phyloP scores from a whole-genome alignment of 2,329 filamentous ascomycete genomes.

The Graphiopsis chlorocephala region DNA sequence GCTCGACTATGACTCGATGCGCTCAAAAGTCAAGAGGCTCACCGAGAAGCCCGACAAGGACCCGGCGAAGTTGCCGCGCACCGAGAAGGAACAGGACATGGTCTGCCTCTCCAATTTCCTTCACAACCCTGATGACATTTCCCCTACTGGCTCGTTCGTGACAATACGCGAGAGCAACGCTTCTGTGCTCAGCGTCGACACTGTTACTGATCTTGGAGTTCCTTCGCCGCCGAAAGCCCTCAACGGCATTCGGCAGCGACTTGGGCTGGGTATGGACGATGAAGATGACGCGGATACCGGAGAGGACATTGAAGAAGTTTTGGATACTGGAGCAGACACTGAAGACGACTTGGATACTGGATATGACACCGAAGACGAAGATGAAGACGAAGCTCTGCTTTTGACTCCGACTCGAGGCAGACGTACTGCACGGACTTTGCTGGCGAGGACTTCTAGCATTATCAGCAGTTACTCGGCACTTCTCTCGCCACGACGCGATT shows the following conservation, averaged over 20 bases:
- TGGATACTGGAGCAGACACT: too few species aligned
- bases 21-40: constrained; percentile 93
- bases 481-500: not conserved
- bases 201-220: constrained; percentile 19
- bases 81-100: constrained; percentile 95
- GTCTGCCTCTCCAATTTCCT: constrained; percentile 25
- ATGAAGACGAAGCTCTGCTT: not conserved
- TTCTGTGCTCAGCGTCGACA: constrained; percentile 12
- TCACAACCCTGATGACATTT: not conserved
- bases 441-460: constrained; percentile 12
- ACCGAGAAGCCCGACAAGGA: constrained; percentile 99
- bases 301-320: not conserved
- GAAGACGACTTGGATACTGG: not conserved
- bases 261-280: not conserved
- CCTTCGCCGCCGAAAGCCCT: constrained; percentile 28
- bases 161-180: constrained; percentile 3
- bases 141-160: not conserved
- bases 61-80: constrained; percentile 88
- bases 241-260: constrained; percentile 22
- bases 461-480: constrained; percentile 8
- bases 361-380: not conserved
- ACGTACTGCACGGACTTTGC: not conserved
- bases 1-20: constrained; percentile 94
- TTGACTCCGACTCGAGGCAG: not conserved
- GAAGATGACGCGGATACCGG: not conserved